Evolutionary conservation across 1,284 basidiomycete genomes (phyloP).

Genomic region (Ustilago vetiveriae): DNA sequence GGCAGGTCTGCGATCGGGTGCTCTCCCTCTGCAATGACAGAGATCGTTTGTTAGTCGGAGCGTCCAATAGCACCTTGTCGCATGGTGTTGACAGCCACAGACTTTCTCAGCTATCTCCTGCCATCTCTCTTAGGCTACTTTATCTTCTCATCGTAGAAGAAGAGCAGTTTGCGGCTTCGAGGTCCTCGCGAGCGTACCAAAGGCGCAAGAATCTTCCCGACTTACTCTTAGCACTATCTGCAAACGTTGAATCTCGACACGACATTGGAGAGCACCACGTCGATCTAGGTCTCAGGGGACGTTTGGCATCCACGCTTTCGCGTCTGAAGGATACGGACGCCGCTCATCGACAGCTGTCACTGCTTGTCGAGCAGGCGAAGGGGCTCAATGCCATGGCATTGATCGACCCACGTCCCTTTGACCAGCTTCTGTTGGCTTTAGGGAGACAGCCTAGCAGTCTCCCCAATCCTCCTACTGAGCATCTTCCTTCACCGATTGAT

Average conservation of each 20-base stretch:
- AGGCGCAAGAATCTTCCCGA: slow-evolving; percentile 6
- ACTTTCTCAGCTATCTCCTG: slow-evolving; percentile 9
- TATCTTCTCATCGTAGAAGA: slow-evolving; percentile 40
- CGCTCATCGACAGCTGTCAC: slow-evolving; percentile 9
- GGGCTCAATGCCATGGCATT: neutral
- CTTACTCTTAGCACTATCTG: slow-evolving; percentile 6
- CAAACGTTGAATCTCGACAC: slow-evolving; percentile 1
- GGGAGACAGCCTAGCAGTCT: slow-evolving; percentile 8
- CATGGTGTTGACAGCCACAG: neutral
- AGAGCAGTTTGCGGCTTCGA: slow-evolving; percentile 28
- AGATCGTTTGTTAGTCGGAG: slow-evolving; percentile 5
- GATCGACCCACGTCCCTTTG: slow-evolving; percentile 41
- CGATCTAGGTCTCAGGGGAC: slow-evolving; percentile 19
- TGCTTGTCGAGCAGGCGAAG: slow-evolving; percentile 4
- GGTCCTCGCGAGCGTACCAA: neutral
- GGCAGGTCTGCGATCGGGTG: slow-evolving; percentile 31
- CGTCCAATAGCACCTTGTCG: neutral
- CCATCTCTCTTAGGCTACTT: slow-evolving; percentile 23
- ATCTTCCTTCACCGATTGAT: slow-evolving; percentile 39
- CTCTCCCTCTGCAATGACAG: slow-evolving; percentile 25
- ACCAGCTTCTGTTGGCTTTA: slow-evolving; percentile 32
- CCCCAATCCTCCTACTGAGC: neutral
- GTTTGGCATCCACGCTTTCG: slow-evolving; percentile 24
- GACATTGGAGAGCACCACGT: neutral
- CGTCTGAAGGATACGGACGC: slow-evolving; percentile 20